These are phyloP conservation scores for Termitomyces sp. DNA, from an alignment of 768 basidiomycete genomes.

Conservation along the genomic window DNA sequence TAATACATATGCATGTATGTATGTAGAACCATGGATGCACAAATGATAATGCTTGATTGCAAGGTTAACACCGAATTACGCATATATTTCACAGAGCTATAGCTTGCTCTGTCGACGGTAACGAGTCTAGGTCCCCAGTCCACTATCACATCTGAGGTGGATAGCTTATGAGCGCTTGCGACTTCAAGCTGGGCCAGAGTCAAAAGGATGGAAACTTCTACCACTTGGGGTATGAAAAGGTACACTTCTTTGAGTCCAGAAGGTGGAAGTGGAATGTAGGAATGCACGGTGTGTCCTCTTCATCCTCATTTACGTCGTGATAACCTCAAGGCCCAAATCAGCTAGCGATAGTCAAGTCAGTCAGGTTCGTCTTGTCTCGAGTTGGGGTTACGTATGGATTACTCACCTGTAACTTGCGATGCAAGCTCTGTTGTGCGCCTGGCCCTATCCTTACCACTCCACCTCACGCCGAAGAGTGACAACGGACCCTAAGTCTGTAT, in stretches of 20 bases:
- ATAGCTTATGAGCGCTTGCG: conserved; percentile 27
- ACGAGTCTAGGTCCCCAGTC: conserved; percentile 24
- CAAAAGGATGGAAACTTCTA: conserved; percentile 36
- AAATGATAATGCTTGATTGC: not conserved
- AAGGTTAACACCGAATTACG: conserved; percentile 26
- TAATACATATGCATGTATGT: no score
- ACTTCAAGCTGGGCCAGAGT: conserved; percentile 33
- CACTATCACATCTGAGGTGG: conserved; percentile 34
- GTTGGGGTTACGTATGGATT: not conserved
- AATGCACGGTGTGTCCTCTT: conserved; percentile 29
- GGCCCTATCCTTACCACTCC: conserved; percentile 30
- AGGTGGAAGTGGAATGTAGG: conserved; percentile 32
- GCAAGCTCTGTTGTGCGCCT: conserved; percentile 48
- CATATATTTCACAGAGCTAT: no score
- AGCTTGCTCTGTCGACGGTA: not conserved
- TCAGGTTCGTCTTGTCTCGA: conserved; percentile 20
- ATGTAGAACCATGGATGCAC: not conserved
- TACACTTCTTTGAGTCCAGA: conserved; percentile 30
- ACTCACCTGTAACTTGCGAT: not conserved
- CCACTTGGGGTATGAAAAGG: conserved; percentile 28
- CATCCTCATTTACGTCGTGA: not conserved
- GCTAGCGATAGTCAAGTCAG: conserved; percentile 52
- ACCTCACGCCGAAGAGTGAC: conserved; percentile 31
- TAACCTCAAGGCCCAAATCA: conserved; percentile 19
- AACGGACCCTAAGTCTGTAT: conserved; percentile 45